phyloP scores from a whole-genome alignment of 345 rosid species.

The Streptanthus diversifolius region DNA sequence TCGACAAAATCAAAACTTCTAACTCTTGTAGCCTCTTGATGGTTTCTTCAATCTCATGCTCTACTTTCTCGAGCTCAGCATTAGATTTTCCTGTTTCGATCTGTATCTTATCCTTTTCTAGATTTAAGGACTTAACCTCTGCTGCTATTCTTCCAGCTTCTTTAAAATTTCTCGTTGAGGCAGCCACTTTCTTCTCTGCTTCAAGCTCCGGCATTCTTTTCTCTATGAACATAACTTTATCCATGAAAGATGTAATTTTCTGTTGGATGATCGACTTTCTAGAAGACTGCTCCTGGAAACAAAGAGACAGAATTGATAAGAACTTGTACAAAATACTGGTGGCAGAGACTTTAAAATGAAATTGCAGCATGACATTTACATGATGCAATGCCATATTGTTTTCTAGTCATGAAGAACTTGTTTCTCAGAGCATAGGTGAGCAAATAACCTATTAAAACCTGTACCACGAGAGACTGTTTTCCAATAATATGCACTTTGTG shows the following conservation, averaged over 20 bases:
- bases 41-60: conserved; percentile 57
- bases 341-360: not conserved
- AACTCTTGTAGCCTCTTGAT: conserved; percentile 53
- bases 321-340: not conserved
- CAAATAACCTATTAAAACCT: not conserved
- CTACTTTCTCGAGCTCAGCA: conserved; percentile 50
- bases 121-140: conserved; percentile 70
- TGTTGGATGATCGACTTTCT: conserved; percentile 82
- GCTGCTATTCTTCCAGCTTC: conserved; percentile 92
- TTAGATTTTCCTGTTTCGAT: conserved; percentile 53
- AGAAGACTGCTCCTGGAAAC: conserved; percentile 63
- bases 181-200: conserved; percentile 86
- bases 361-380: not conserved
- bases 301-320: conserved; percentile 11
- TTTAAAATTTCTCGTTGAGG: conserved; percentile 80
- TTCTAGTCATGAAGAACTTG: not conserved
- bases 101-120: conserved; percentile 60
- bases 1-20: conserved; percentile 54
- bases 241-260: conserved; percentile 60
- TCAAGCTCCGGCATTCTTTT: conserved; percentile 83
- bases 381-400: not conserved
- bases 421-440: not conserved
- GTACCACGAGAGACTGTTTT: not conserved
- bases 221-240: conserved; percentile 65
- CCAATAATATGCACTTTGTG: not conserved